Evolutionary conservation across 768 basidiomycete genomes (phyloP), one percentile per base, ranked within the genome.

Genomic region (Rhizopogon roseolus): DNA sequence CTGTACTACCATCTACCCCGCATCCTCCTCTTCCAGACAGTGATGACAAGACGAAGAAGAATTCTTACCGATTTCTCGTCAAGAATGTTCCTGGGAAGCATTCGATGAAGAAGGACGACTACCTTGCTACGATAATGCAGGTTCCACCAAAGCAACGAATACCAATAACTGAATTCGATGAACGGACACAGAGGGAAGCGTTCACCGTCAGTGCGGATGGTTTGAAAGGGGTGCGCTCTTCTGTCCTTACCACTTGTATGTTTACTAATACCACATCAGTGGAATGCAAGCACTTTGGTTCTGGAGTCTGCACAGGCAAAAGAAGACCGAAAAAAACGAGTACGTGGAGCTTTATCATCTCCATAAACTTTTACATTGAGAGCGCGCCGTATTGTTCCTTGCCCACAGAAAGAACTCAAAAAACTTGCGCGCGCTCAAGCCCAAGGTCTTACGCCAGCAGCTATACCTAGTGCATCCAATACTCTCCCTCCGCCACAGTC

Each of bases 31-130:
- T 83, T 52, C 79, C 72, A 45, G 72, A 74, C n/a, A 71, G 70
- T 16, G 78, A 75, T 16, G 82, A 86, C 55, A 76, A 74, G 78
- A 90, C 85, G 79, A 83, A 79, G 74, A 86, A 85, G 76, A 88
- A 88, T 60, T 82, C 72, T 54, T 90, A 90, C 62, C 86, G 81
- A 60, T 84, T 89, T 61, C 78, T 90, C 52, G 86, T 90, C 62
- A 88, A 84, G 73, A 82, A 79, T 54, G 74, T 86, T 43, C 87
- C 87, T 57, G 88, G 88, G 55, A 90, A 90, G 66, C 88, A 90
- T 58, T 86, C 88, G 28, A 76, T 81, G 76, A 89, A 88, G 73
- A 91, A 86, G 66, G 88, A 91, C 60, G 82, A 86, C 55, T 88
- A 81, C 67, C 68, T 91, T 48, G 76, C 75, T 38, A 81, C 71